Percentiles rank a stretch among this genome's conserved stretches.
Conservation (phyloP, 495 filamentous ascomycete species). For the Aspergillus bertholletiae region DNA sequence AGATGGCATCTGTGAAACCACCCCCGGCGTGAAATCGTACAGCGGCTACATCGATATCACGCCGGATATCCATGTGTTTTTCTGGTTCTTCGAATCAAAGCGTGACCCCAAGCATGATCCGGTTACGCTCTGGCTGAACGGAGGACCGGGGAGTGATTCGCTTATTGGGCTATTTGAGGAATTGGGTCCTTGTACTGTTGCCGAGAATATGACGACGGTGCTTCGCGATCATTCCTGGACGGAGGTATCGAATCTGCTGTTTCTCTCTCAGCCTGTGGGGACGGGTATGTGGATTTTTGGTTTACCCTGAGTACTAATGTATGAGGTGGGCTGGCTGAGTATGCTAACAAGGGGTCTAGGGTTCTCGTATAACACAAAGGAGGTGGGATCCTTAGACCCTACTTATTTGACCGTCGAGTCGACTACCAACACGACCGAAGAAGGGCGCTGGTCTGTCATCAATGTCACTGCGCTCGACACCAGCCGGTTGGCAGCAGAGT, state of each 20-base stretch:
- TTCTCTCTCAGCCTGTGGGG: conserved; percentile 65
- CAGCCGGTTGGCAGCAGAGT: conserved; percentile 49
- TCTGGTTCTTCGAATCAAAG: conserved; percentile 50
- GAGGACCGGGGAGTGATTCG: conserved; percentile 57
- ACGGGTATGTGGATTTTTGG: conserved; percentile 40
- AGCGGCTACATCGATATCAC: conserved; percentile 45
- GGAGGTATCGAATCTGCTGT: conserved; percentile 70
- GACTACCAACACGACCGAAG: conserved; percentile 31
- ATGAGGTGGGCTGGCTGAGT: conserved; percentile 40
- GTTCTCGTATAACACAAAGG: conserved; percentile 51
- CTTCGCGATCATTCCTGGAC: conserved; percentile 71
- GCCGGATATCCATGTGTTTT: conserved; percentile 41
- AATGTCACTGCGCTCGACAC: conserved; percentile 27
- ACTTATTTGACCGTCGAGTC: conserved; percentile 41
- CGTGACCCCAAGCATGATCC: conserved; percentile 47
- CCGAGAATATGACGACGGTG: conserved; percentile 50
- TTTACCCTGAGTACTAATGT: no score
- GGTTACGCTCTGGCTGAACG: conserved; percentile 49
- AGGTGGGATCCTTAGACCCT: conserved; percentile 35
- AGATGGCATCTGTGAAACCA: conserved; percentile 46
- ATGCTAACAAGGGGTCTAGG: conserved; percentile 52
- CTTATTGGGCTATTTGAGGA: conserved; percentile 72
- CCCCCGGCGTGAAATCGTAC: conserved; percentile 46
- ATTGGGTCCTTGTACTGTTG: conserved; percentile 55
- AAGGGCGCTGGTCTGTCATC: conserved; percentile 28